phyloP scores from a whole-genome alignment of 768 basidiomycete species.

The Calvatia gigantea region DNA sequence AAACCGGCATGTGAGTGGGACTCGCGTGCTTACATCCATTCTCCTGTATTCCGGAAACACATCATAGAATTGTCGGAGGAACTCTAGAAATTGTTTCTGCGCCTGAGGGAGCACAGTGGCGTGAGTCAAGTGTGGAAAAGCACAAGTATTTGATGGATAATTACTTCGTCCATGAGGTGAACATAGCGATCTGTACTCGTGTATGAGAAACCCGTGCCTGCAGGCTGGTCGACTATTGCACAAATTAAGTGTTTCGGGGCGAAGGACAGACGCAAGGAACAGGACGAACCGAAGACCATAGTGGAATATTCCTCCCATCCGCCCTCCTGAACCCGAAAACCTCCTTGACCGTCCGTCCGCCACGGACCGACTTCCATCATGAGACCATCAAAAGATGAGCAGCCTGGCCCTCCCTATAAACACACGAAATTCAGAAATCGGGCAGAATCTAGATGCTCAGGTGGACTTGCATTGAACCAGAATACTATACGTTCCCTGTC shows the following conservation, averaged over 20 bases:
- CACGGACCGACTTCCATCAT: slow-evolving; percentile 99
- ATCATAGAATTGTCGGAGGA: slow-evolving; percentile 82
- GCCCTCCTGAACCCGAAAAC: slow-evolving; percentile 71
- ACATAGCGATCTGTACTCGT: slow-evolving; percentile 83
- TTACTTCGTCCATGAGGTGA: slow-evolving; percentile 67
- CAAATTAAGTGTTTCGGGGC: slow-evolving; percentile 6
- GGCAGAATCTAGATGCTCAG: not conserved
- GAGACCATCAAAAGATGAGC: slow-evolving; percentile 94
- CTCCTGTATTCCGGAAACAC: slow-evolving; percentile 86
- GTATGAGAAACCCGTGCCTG: slow-evolving; percentile 93
- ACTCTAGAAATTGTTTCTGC: slow-evolving; percentile 73
- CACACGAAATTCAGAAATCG: slow-evolving; percentile 1
- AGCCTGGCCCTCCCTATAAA: slow-evolving; percentile 88
- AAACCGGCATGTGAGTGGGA: not conserved
- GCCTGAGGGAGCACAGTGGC: slow-evolving; percentile 41
- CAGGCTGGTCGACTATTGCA: slow-evolving; percentile 91
- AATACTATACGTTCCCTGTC: slow-evolving; percentile 89
- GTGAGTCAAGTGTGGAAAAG: slow-evolving; percentile 7
- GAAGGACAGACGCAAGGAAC: not conserved
- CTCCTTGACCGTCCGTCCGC: slow-evolving; percentile 68
- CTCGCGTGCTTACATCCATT: slow-evolving; percentile 70
- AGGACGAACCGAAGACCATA: slow-evolving; percentile 79
- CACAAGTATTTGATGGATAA: not conserved
- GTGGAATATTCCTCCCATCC: slow-evolving; percentile 98
- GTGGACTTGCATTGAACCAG: slow-evolving; percentile 86